Conservation (phyloP, 2,329 filamentous ascomycete genomes). For the Epichloe amarillans region DNA sequence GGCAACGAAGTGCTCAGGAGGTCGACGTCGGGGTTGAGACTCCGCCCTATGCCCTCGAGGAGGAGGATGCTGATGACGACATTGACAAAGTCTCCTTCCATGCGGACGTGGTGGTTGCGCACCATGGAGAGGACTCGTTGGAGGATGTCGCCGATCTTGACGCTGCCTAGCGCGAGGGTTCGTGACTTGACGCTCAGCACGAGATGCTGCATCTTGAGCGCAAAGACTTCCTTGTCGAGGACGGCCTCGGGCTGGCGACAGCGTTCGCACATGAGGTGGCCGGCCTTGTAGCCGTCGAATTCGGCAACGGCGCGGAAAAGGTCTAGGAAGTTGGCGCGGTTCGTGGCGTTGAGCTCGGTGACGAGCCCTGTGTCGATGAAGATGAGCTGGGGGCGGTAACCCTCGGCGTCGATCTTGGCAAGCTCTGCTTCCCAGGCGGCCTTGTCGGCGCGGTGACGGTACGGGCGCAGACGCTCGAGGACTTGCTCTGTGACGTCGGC, state of each 20-base stretch:
- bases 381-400: slow-evolving; percentile 84
- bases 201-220: slow-evolving; percentile 92
- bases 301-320: slow-evolving; percentile 93
- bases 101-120: slow-evolving; percentile 74
- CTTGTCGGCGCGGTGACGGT: slow-evolving; percentile 46
- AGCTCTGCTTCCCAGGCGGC: slow-evolving; percentile 64
- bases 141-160: slow-evolving; percentile 92
- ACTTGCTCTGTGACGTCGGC: slow-evolving; percentile 81
- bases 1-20: slow-evolving; percentile 76
- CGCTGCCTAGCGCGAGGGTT: slow-evolving; percentile 82
- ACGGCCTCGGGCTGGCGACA: slow-evolving; percentile 88
- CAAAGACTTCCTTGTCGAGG: slow-evolving; percentile 79
- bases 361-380: slow-evolving; percentile 97
- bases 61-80: slow-evolving; percentile 91
- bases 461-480: slow-evolving; percentile 63
- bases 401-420: slow-evolving; percentile 65
- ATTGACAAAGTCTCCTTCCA: slow-evolving; percentile 97
- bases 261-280: slow-evolving; percentile 88
- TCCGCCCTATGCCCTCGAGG: slow-evolving; percentile 85
- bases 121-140: slow-evolving; percentile 89
- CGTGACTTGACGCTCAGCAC: slow-evolving; percentile 80
- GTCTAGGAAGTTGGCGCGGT: slow-evolving; percentile 83
- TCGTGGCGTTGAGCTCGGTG: slow-evolving; percentile 78
- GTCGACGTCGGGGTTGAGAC: slow-evolving; percentile 74
- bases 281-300: slow-evolving; percentile 92